A percentile compares a stretch with the other conserved stretches of the same genome.
Conservation (phyloP, 495 filamentous ascomycete genomes). For the Choiromyces venosus region DNA sequence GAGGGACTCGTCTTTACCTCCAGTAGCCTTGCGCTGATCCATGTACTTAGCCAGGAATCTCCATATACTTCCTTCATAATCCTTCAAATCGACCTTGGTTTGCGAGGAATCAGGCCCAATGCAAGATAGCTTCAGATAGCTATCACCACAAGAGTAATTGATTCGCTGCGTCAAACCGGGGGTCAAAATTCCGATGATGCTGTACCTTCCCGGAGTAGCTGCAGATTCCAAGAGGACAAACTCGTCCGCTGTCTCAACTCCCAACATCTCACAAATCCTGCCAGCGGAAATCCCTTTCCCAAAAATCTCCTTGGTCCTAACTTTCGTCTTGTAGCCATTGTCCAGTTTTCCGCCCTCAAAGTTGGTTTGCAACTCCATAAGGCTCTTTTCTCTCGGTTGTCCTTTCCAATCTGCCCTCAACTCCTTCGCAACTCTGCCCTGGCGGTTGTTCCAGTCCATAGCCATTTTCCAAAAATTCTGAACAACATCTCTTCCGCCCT, state of each 20-base stretch:
- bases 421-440: constrained; percentile 12
- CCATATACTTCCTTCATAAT: constrained; percentile 51
- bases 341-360: constrained; percentile 6
- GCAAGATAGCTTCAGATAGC: constrained; percentile 32
- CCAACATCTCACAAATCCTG: constrained; percentile 45
- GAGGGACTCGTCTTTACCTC: constrained; percentile 47
- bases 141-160: constrained; percentile 50
- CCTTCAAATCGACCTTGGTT: constrained; percentile 41
- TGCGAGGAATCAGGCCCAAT: constrained; percentile 17
- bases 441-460: constrained; percentile 49
- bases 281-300: constrained; percentile 9
- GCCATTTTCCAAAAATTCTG: constrained; percentile 69
- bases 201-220: constrained; percentile 52
- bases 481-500: constrained; percentile 62
- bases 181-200: constrained; percentile 60
- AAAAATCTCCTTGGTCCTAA: constrained; percentile 11
- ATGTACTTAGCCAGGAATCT: constrained; percentile 55
- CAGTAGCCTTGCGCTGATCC: constrained; percentile 48
- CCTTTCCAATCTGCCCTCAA: constrained; percentile 13
- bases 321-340: constrained; percentile 2
- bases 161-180: constrained; percentile 49
- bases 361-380: constrained; percentile 31
- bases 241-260: constrained; percentile 41
- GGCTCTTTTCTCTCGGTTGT: constrained; percentile 29
- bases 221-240: constrained; percentile 55